Evolutionary conservation across 345 rosid species (phyloP), one percentile per base, ranked within the genome.

Genomic region (Aquilaria yunnanensis): DNA sequence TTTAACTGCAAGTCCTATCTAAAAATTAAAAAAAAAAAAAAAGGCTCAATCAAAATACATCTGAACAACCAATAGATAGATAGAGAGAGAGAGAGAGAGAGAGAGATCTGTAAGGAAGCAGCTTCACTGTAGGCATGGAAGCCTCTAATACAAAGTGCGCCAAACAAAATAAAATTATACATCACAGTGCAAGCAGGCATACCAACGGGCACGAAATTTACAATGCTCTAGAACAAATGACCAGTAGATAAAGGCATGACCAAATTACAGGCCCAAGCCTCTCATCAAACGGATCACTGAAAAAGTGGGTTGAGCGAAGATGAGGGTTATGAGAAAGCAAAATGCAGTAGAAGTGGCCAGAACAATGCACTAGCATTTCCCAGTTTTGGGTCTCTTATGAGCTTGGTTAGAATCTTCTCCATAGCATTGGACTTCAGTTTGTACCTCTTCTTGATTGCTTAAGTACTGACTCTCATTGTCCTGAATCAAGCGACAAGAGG

Each of bases 341-440:
- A n/a, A 45, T 32, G 31, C 43, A 37, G 37, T 34, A 64, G 45
- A 47, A 29, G 60, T 34, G 64, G 56, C 37, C 62, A 14, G 59
- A 65, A 61, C 31, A 45, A 60, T n/a, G 56, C 54, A 59, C 70
- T 68, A 80, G 67, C 65, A 52, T 56, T 60, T 73, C 57, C 73
- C 77, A 62, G 71, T 76, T 63, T 82, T 68, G 13, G 29, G 80
- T 68, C 80, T 82, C 81, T 83, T 83, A 57, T 54, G 70, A 56
- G 66, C 74, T 52, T 63, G 79, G 67, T 78, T 74, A 47, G 67
- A 68, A 59, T 77, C 80, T 65, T 73, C 82, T 6, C 14, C 52
- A 54, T 30, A 57, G 75, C 70, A 60, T 52, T 62, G 62, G 32
- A 41, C 70, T 74, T 72, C 78, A 76, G 70, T 74, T 65, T 75